A percentile compares a stretch with the other conserved stretches of the same genome.
These are phyloP conservation scores for Cladosporium sphaerospermum DNA, from an alignment of 2,329 filamentous ascomycete species.

Conservation along the genomic window DNA sequence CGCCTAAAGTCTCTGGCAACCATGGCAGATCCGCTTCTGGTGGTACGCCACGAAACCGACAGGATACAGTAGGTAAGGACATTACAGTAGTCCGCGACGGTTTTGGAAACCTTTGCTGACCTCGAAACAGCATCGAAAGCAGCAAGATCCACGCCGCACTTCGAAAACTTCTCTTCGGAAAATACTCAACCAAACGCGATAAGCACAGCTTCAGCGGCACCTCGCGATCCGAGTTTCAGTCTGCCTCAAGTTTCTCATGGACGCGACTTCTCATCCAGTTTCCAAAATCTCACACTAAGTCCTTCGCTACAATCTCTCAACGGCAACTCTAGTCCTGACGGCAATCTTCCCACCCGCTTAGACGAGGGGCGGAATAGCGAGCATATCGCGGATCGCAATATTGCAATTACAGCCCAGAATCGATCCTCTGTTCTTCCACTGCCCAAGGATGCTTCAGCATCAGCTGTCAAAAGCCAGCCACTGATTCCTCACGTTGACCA, in stretches of 20 bases:
- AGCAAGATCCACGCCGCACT: no score
- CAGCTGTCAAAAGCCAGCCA: constrained; percentile 1
- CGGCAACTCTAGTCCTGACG: not conserved
- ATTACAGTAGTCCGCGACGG: no score
- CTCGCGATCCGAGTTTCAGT: no score
- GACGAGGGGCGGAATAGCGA: constrained; percentile 45
- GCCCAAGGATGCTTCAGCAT: not conserved
- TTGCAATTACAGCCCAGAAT: constrained; percentile 20
- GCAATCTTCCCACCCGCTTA: not conserved
- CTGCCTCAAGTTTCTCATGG: constrained; percentile 1
- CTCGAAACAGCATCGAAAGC: no score
- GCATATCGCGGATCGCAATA: constrained; percentile 58
- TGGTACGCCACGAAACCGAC: no score
- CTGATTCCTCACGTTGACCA: constrained; percentile 6
- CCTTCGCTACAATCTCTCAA: not conserved
- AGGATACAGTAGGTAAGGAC: no score
- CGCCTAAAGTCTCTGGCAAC: not conserved
- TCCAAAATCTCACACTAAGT: not conserved
- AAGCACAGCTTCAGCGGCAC: no score
- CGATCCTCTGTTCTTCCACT: not conserved
- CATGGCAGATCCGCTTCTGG: not conserved
- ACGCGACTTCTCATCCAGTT: constrained; percentile 7
- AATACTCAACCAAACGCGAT: no score
- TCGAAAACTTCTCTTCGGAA: no score
- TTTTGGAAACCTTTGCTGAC: no score